Evolutionary conservation across 2,329 filamentous ascomycete species (phyloP), one percentile per base, ranked within the genome.

Genomic region (Fulvia fulva): DNA sequence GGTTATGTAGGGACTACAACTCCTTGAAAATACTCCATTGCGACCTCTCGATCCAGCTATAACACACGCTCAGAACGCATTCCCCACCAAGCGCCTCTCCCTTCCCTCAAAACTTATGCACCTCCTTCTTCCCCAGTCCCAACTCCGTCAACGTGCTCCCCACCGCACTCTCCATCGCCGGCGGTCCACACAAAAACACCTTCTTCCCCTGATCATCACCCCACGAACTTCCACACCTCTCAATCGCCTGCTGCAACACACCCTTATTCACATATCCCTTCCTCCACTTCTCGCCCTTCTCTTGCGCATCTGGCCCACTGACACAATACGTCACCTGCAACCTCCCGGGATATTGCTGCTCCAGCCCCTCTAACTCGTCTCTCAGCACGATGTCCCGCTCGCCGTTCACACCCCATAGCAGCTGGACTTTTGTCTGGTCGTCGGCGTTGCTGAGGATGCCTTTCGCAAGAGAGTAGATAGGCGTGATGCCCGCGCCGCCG

Each of bases 401-500:
- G 0, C 78, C 81, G 62, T 89, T 88, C 58, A 84, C 85, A 32
- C 86, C 87, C 66, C 85, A 88, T 0, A 90, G 75, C 0, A 90
- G 78, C 0, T 82, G 84, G 45, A 90, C 77, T 54, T 78, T 79
- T 1, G 87, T 90, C 58, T 75, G 76, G 64, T 90, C 87, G 1
- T 78, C 72, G 0, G 84, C 80, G 46, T 75, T 71, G n/a, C 88
- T 75, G 25, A 72, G 65, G 8, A 70, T 70, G 23, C 63, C 65
- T 45, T 63, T 63, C 3, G 67, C 62, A 5, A 71, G 63, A 25
- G 64, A 67, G 61, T 68, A 89, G 63, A 87, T 80, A 0, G 88
- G 87, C 0, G 87, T 90, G 63, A 91, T 88, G 19, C 88, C 88
- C 0, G 86, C 86, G 12, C 88, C 87, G 46, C 88, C 87, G 0